Conservation (phyloP, 331 rosid species). For the Acacia concinna region DNA sequence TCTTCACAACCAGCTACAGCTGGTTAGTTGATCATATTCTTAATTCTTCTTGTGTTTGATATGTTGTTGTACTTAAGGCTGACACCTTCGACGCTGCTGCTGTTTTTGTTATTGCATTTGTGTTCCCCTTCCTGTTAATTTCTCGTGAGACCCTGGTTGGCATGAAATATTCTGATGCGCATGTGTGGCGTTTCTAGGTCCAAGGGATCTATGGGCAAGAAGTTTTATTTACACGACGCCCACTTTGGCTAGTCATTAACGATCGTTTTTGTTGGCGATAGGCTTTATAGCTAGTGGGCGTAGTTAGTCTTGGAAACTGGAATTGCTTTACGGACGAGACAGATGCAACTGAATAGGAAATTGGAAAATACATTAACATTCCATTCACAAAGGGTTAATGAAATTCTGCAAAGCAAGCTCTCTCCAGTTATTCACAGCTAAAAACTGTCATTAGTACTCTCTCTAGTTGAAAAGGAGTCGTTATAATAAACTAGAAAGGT, state of each 20-base stretch:
- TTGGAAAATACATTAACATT: background rate
- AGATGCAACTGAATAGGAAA: background rate
- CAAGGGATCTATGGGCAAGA: background rate
- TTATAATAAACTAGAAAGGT: background rate
- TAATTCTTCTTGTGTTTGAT: background rate
- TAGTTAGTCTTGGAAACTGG: background rate
- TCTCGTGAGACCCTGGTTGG: background rate
- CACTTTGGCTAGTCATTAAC: background rate
- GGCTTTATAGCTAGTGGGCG: background rate
- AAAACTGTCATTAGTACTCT: constrained; percentile 37
- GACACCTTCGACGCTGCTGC: background rate
- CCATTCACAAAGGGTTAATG: background rate
- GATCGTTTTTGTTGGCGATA: background rate
- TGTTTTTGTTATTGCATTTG: background rate
- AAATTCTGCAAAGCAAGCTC: constrained; percentile 4
- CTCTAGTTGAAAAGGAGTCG: background rate
- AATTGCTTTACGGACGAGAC: background rate
- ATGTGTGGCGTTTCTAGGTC: background rate
- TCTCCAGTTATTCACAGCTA: constrained; percentile 35
- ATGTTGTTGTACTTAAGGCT: background rate
- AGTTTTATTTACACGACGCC: background rate
- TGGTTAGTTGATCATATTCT: constrained; percentile 3
- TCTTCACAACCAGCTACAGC: constrained; percentile 24
- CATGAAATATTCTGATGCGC: background rate
- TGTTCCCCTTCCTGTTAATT: background rate